Conservation (phyloP, 129 eudicot genomes). For the Ambrosia trifida region DNA sequence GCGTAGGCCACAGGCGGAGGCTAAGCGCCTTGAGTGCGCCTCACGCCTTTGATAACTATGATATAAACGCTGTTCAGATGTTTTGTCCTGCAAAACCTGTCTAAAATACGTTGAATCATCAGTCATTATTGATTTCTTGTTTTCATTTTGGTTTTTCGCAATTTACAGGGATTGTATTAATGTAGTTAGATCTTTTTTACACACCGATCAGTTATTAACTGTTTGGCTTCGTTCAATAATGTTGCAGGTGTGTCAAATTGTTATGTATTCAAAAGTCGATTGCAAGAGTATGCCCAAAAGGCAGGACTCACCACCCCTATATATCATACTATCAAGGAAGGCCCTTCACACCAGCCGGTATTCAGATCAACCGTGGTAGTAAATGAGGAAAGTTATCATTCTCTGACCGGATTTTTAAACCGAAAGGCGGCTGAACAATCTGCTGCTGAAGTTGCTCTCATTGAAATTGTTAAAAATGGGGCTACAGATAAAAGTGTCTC, state of each 20-base stretch:
- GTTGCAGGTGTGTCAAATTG: constrained; percentile 75
- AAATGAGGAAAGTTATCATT: constrained; percentile 65
- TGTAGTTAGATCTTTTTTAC: no score
- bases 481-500: constrained; percentile 49
- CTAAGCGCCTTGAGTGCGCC: no score
- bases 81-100: constrained; percentile 1
- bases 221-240: not conserved
- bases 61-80: not conserved
- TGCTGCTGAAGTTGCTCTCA: constrained; percentile 97
- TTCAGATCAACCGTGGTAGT: constrained; percentile 82
- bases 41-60: no score
- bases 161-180: no score
- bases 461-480: constrained; percentile 62
- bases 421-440: constrained; percentile 98
- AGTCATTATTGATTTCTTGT: constrained; percentile 2
- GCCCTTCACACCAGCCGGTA: constrained; percentile 95
- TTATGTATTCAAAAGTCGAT: constrained; percentile 92
- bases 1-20: no score
- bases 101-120: not conserved
- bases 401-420: constrained; percentile 79
- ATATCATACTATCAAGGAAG: constrained; percentile 86
- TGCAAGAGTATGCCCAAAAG: constrained; percentile 94
- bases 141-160: not conserved
- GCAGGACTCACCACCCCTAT: constrained; percentile 72
- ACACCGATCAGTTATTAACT: not conserved